A percentile compares a stretch with the other conserved stretches of the same genome.
Evolutionary conservation across 768 basidiomycete species (phyloP).

Genomic region (Ephemerocybe angulata): DNA sequence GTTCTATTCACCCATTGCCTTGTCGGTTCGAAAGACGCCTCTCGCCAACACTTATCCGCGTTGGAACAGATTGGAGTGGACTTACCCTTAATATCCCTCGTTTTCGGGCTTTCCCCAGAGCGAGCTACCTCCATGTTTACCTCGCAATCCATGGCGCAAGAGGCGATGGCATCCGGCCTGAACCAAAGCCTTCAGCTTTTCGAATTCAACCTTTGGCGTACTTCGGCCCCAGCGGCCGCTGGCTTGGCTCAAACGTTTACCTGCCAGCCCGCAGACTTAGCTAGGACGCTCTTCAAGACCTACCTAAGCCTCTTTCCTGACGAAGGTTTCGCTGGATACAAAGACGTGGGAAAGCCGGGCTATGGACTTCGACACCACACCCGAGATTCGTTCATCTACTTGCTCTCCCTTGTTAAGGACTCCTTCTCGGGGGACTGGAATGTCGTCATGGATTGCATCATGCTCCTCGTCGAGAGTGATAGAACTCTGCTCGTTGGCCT

Average conservation of each 20-base stretch:
- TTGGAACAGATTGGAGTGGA: slow-evolving; percentile 8
- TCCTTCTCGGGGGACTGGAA: slow-evolving; percentile 39
- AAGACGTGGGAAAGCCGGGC: neutral
- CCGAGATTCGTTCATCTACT: slow-evolving; percentile 42
- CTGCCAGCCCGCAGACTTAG: slow-evolving; percentile 24
- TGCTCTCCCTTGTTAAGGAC: slow-evolving; percentile 38
- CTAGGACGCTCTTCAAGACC: slow-evolving; percentile 35
- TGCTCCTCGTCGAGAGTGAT: slow-evolving; percentile 21
- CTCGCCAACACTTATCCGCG: slow-evolving; percentile 2
- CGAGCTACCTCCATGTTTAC: slow-evolving; percentile 4
- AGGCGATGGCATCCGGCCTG: neutral
- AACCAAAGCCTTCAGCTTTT: neutral
- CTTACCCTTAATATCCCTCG: slow-evolving; percentile 13
- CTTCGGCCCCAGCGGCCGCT: no score
- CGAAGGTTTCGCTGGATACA: slow-evolving; percentile 26
- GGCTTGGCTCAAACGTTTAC: neutral
- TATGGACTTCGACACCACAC: slow-evolving; percentile 34
- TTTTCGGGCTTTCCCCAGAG: neutral
- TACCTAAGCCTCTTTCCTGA: slow-evolving; percentile 43
- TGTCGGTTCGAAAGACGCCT: slow-evolving; percentile 13
- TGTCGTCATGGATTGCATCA: slow-evolving; percentile 32
- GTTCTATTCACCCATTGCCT: slow-evolving; percentile 43
- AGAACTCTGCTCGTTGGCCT: slow-evolving; percentile 21
- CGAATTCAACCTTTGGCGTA: no score
- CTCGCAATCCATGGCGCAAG: slow-evolving; percentile 5